These are phyloP conservation scores for Rhizopogon salebrosus DNA, from an alignment of 768 basidiomycete species.

Conservation along the genomic window DNA sequence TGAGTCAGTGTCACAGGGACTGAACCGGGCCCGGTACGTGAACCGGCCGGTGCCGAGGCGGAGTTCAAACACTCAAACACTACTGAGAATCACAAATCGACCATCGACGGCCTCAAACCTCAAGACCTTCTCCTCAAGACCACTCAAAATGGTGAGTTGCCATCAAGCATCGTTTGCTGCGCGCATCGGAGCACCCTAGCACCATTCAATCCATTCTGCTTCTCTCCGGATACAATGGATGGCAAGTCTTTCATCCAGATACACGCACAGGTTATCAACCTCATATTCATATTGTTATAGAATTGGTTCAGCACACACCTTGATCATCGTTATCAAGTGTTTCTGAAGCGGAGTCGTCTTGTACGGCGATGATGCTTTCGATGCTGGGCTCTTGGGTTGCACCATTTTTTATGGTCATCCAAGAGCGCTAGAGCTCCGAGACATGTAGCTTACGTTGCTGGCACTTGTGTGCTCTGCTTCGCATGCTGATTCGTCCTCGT, in stretches of 20 bases:
- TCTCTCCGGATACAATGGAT: conserved; percentile 40
- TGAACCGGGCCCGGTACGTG: no score
- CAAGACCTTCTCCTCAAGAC: conserved; percentile 36
- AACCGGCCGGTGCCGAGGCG: conserved; percentile 19
- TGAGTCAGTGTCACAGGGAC: no score
- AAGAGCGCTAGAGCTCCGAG: conserved; percentile 52
- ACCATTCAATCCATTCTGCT: conserved; percentile 31
- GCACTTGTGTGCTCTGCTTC: conserved; percentile 15
- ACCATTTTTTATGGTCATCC: conserved; percentile 13
- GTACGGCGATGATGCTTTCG: conserved; percentile 33
- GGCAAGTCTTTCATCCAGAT: conserved; percentile 42
- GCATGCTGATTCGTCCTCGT: conserved; percentile 46
- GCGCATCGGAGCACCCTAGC: conserved; percentile 34
- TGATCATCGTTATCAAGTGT: conserved; percentile 5
- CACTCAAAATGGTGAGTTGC: conserved; percentile 50
- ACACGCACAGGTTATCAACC: conserved; percentile 7
- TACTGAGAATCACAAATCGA: neutral
- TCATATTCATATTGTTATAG: conserved; percentile 12
- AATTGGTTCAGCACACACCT: conserved; percentile 21
- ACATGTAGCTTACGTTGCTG: conserved; percentile 25
- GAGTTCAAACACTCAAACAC: conserved; percentile 7
- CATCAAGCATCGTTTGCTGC: conserved; percentile 8
- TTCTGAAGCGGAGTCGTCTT: conserved; percentile 33
- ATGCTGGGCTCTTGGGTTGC: conserved; percentile 36
- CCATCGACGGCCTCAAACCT: conserved; percentile 4